These are phyloP conservation scores for Hypoxylon fragiforme DNA, from an alignment of 495 filamentous ascomycete species.

Conservation along the genomic window DNA sequence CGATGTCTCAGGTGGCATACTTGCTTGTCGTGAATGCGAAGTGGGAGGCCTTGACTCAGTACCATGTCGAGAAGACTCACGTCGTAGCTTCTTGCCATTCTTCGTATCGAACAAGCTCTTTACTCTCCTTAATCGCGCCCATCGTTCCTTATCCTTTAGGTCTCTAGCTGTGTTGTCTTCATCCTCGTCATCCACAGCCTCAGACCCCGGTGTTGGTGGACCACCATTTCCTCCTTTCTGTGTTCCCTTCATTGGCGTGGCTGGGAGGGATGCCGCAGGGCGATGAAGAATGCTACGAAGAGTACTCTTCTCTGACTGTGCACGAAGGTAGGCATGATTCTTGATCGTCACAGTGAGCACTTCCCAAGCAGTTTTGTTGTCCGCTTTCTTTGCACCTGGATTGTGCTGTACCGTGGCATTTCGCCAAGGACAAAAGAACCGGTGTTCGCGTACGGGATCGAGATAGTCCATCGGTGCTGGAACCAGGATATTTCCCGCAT, in stretches of 20 bases:
- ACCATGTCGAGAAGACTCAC: slow-evolving; percentile 36
- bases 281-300: slow-evolving; percentile 28
- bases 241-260: slow-evolving; percentile 25
- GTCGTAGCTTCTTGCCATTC: slow-evolving; percentile 46
- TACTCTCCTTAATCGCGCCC: slow-evolving; percentile 56
- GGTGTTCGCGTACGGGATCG: slow-evolving; percentile 69
- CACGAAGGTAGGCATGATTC: slow-evolving; percentile 50
- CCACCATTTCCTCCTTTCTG: slow-evolving; percentile 16
- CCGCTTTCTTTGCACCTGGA: slow-evolving; percentile 37
- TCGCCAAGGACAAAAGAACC: slow-evolving; percentile 83
- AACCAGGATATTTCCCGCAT: slow-evolving; percentile 52
- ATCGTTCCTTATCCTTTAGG: slow-evolving; percentile 59
- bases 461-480: slow-evolving; percentile 64
- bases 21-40: slow-evolving; percentile 33
- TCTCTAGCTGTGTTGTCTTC: slow-evolving; percentile 48
- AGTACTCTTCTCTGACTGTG: slow-evolving; percentile 30
- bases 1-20: slow-evolving; percentile 22
- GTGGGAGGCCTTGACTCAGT: slow-evolving; percentile 30
- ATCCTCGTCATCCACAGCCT: slow-evolving; percentile 39
- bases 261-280: slow-evolving; percentile 29
- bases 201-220: slow-evolving; percentile 14
- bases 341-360: slow-evolving; percentile 47
- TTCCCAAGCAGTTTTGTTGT: slow-evolving; percentile 49
- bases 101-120: slow-evolving; percentile 63
- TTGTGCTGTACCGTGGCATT: slow-evolving; percentile 61